Evolutionary conservation across 202 grass and related monocot species (phyloP).

Genomic region (Hordeum pubiflorum): DNA sequence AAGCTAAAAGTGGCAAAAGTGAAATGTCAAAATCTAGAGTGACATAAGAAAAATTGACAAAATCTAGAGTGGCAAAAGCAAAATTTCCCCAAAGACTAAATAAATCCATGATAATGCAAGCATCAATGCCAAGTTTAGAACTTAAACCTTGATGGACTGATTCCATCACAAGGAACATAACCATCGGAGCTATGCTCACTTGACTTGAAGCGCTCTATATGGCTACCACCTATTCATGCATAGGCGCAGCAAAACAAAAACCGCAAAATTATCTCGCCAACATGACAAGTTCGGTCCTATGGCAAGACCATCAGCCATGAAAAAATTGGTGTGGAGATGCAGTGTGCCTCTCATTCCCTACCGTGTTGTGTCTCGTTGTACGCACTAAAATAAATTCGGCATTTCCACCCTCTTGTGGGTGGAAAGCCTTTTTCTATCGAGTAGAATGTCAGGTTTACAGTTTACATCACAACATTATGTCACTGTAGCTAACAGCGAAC

Average conservation of each 20-base stretch:
- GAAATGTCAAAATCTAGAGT: no score
- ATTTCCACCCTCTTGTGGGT: neutral
- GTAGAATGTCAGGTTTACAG: neutral
- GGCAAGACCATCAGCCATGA: neutral
- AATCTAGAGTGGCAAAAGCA: no score
- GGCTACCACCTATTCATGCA: neutral
- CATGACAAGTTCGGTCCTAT: neutral
- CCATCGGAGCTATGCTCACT: no score
- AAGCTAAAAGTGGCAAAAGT: no score
- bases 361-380: neutral
- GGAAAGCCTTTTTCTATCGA: neutral
- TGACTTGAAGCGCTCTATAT: neutral
- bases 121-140: no score
- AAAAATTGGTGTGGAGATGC: neutral
- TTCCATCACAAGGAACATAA: no score
- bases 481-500: neutral
- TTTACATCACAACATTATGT: neutral
- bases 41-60: no score
- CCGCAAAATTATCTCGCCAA: neutral
- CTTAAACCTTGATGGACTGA: no score
- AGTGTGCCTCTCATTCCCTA: neutral
- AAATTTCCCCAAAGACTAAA: no score
- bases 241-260: neutral
- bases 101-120: no score
- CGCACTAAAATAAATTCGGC: neutral